These are phyloP conservation scores for Staphylotrichum longicolle DNA, from an alignment of 495 filamentous ascomycete genomes.

Conservation along the genomic window DNA sequence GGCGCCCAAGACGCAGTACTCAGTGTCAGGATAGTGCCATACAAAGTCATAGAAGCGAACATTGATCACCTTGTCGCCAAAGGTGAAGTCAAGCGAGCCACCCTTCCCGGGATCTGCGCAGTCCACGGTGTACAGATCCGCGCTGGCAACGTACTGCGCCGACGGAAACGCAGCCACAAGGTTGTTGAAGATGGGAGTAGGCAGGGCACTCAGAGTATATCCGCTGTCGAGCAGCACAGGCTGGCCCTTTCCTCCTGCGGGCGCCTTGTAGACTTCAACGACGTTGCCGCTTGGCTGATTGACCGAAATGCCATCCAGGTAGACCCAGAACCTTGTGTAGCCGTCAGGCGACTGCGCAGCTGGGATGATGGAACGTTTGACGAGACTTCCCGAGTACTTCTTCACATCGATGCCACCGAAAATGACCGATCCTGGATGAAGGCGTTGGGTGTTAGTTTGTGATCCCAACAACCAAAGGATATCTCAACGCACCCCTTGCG, in stretches of 20 bases:
- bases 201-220: conserved; percentile 26
- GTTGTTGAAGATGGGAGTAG: conserved; percentile 27
- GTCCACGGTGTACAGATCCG: conserved; percentile 55
- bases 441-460: background rate
- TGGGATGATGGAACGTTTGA: conserved; percentile 39
- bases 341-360: conserved; percentile 24
- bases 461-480: background rate
- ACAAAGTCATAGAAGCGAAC: conserved; percentile 67
- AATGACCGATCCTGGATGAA: conserved; percentile 40
- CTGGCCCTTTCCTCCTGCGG: conserved; percentile 16
- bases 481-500: conserved; percentile 47
- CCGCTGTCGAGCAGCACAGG: conserved; percentile 29
- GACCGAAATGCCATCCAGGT: conserved; percentile 23
- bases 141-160: conserved; percentile 47
- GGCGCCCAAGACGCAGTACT: conserved; percentile 44
- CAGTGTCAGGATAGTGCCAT: conserved; percentile 39
- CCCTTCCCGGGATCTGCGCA: conserved; percentile 56
- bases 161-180: conserved; percentile 38
- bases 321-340: conserved; percentile 22
- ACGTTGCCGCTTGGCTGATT: conserved; percentile 22
- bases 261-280: conserved; percentile 15
- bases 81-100: conserved; percentile 62
- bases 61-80: conserved; percentile 42
- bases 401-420: conserved; percentile 89
- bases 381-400: conserved; percentile 73